Percentiles rank a stretch among this genome's conserved stretches.
Conservation (phyloP, 2,329 filamentous ascomycete species). For the Clarireedia paspali region DNA sequence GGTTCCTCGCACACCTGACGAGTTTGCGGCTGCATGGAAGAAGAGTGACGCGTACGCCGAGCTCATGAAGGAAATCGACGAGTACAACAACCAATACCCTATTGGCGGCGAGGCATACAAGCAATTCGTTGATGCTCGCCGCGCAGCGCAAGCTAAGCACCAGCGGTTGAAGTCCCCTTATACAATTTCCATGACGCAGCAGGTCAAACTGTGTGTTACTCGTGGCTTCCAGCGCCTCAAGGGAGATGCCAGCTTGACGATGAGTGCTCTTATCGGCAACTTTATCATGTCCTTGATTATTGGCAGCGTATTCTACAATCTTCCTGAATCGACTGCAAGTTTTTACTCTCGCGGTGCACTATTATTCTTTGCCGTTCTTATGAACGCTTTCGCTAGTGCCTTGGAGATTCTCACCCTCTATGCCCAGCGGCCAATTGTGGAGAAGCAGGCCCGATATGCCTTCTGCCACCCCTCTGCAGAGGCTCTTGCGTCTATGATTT, state of each 20-base stretch:
- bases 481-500: constrained; percentile 45
- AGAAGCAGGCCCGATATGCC: constrained; percentile 38
- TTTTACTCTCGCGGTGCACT: constrained; percentile 55
- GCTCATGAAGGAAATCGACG: constrained; percentile 30
- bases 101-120: constrained; percentile 33
- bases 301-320: constrained; percentile 54
- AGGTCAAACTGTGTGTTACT: constrained; percentile 69
- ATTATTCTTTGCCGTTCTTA: constrained; percentile 58
- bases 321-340: constrained; percentile 40
- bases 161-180: constrained; percentile 40
- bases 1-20: constrained; percentile 59
- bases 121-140: constrained; percentile 45
- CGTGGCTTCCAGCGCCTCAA: constrained; percentile 66
- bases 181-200: constrained; percentile 41
- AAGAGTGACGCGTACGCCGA: constrained; percentile 35
- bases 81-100: constrained; percentile 25
- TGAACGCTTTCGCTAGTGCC: constrained; percentile 58
- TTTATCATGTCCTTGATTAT: constrained; percentile 52
- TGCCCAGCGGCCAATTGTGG: constrained; percentile 37
- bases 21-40: constrained; percentile 49
- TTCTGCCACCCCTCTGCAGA: constrained; percentile 44
- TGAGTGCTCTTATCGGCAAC: constrained; percentile 13
- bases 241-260: constrained; percentile 35
- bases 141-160: constrained; percentile 37
- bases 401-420: constrained; percentile 37